Percentiles rank a stretch among this genome's conserved stretches.
Evolutionary conservation across 768 basidiomycete genomes (phyloP).

Genomic region (Xerocomellus amylosporus): DNA sequence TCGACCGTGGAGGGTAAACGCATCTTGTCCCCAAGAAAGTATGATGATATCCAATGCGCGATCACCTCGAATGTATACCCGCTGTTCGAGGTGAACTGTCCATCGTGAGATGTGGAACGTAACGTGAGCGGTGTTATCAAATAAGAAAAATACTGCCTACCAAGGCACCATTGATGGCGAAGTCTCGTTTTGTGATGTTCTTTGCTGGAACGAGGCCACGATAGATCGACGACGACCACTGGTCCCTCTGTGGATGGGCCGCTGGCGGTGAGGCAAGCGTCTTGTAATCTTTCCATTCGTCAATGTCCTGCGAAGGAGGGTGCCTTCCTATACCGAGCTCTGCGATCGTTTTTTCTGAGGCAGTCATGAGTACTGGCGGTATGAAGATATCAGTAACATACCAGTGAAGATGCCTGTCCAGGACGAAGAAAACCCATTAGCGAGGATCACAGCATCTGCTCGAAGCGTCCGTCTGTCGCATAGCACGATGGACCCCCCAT

Average conservation of each 20-base stretch:
- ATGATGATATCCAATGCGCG: constrained; percentile 65
- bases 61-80: constrained; percentile 53
- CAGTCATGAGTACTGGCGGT: not conserved
- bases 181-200: constrained; percentile 53
- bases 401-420: constrained; percentile 46
- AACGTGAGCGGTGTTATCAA: too few species aligned
- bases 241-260: constrained; percentile 28
- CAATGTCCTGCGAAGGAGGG: constrained; percentile 16
- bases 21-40: constrained; percentile 39
- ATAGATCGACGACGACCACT: constrained; percentile 50
- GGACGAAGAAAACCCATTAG: constrained; percentile 59
- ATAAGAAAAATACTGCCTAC: constrained; percentile 33
- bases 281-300: constrained; percentile 35
- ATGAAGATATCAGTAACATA: constrained; percentile 9
- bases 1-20: constrained; percentile 20
- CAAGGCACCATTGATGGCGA: constrained; percentile 63
- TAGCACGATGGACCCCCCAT: constrained; percentile 40
- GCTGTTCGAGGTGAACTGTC: constrained; percentile 53
- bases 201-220: constrained; percentile 62
- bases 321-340: constrained; percentile 50
- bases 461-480: constrained; percentile 40
- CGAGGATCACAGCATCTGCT: constrained; percentile 51
- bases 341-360: constrained; percentile 43
- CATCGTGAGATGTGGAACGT: not conserved
- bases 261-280: constrained; percentile 42